These are phyloP conservation scores for peach (Prunus persica) DNA, from an alignment of 306 rosid species.

Conservation along the genomic window Prunus_persica_NCBIv2 NC_034009.1:31986001-31986500, in stretches of 20 bases:
- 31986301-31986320: neutral
- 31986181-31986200: neutral
- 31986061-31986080: neutral
- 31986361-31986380: neutral
- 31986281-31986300: neutral
- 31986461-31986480: constrained; percentile 49
- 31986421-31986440: constrained; percentile 21
- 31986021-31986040: too few relatives aligned
- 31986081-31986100: neutral
- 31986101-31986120: neutral
- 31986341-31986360: neutral
- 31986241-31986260: neutral
- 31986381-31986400: neutral
- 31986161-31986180: neutral
- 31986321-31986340: neutral
- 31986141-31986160: neutral
- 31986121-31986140: neutral
- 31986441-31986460: constrained; percentile 37
- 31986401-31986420: neutral
- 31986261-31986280: neutral
- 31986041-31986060: too few relatives aligned
- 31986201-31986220: neutral
- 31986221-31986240: neutral
- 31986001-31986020: too few relatives aligned
- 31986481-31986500: constrained; percentile 46